Evolutionary conservation across 768 basidiomycete genomes (phyloP).

Genomic region (Phlebiopsis gigantea): DNA sequence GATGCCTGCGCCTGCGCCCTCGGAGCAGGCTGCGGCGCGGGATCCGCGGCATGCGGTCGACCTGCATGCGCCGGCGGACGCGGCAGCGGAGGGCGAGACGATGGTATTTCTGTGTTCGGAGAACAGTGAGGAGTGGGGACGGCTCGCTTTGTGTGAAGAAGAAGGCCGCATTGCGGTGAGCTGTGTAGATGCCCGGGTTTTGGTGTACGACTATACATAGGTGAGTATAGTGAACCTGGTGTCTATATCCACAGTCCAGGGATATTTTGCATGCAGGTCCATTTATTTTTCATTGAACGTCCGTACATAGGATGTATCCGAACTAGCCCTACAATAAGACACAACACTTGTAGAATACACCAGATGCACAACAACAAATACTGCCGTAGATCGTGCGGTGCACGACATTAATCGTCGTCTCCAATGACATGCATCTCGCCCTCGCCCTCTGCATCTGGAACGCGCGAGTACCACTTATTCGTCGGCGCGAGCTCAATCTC

Average conservation of each 20-base stretch:
- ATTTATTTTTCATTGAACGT: too few species aligned
- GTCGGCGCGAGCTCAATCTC: slow-evolving; percentile 39
- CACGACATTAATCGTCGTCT: slow-evolving; percentile 39
- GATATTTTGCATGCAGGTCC: too few species aligned
- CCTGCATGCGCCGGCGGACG: neutral
- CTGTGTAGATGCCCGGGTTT: slow-evolving; percentile 38
- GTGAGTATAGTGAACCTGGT: neutral
- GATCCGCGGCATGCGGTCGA: slow-evolving; percentile 7
- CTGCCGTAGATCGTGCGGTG: too few species aligned
- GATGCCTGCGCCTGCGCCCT: too few species aligned
- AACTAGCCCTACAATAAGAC: neutral
- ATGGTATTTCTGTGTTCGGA: slow-evolving; percentile 42
- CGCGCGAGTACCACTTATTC: slow-evolving; percentile 63
- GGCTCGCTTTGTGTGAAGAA: slow-evolving; percentile 34
- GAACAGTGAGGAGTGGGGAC: slow-evolving; percentile 45
- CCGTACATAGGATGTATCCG: too few species aligned
- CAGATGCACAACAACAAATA: neutral
- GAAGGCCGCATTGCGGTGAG: slow-evolving; percentile 33
- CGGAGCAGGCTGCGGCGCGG: neutral
- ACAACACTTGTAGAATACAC: neutral
- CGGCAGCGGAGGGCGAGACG: neutral
- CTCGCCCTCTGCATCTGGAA: slow-evolving; percentile 36
- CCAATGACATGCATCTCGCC: slow-evolving; percentile 40
- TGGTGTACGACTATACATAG: slow-evolving; percentile 41
- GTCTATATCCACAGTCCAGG: too few species aligned